phyloP scores from a whole-genome alignment of 2,329 filamentous ascomycete genomes.

The Microdochium bolleyi region DNA sequence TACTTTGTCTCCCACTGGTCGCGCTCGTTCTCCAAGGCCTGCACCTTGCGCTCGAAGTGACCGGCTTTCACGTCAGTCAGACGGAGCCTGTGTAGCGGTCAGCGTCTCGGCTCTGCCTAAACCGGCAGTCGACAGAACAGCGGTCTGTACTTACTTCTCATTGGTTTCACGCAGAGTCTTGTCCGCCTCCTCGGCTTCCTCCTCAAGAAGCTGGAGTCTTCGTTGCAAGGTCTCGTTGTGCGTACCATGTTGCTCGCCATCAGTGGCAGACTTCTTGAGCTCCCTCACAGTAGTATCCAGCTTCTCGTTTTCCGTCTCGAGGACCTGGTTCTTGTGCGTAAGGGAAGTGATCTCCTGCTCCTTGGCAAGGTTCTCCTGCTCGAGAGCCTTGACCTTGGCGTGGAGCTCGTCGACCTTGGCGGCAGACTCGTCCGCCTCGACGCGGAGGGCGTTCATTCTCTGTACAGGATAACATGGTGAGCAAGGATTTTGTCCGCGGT shows the following conservation, averaged over 20 bases:
- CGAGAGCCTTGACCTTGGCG: conserved; percentile 76
- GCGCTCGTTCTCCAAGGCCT: conserved; percentile 84
- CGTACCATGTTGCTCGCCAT: conserved; percentile 73
- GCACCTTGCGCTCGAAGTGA: conserved; percentile 98
- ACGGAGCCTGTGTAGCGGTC: conserved; percentile 61
- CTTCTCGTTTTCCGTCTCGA: conserved; percentile 90
- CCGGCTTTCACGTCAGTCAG: conserved; percentile 99
- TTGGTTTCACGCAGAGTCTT: conserved; percentile 95
- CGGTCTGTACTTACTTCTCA: conserved; percentile 74
- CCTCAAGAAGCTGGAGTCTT: conserved; percentile 91
- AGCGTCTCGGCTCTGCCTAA: background rate
- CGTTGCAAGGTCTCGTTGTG: conserved; percentile 89
- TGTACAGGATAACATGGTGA: conserved; percentile 25
- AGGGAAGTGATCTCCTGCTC: conserved; percentile 98
- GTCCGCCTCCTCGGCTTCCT: conserved; percentile 94
- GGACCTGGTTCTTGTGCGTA: conserved; percentile 86
- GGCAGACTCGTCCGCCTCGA: conserved; percentile 82
- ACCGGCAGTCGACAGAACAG: background rate
- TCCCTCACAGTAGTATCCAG: conserved; percentile 77
- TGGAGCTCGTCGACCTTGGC: conserved; percentile 82
- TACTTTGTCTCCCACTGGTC: conserved; percentile 97
- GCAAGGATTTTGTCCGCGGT: background rate
- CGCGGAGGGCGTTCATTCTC: conserved; percentile 93
- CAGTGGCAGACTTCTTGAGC: conserved; percentile 77
- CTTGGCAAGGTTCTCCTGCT: conserved; percentile 93